Evolutionary conservation across 345 rosid species (phyloP).

Genomic region (Linum lewisii): DNA sequence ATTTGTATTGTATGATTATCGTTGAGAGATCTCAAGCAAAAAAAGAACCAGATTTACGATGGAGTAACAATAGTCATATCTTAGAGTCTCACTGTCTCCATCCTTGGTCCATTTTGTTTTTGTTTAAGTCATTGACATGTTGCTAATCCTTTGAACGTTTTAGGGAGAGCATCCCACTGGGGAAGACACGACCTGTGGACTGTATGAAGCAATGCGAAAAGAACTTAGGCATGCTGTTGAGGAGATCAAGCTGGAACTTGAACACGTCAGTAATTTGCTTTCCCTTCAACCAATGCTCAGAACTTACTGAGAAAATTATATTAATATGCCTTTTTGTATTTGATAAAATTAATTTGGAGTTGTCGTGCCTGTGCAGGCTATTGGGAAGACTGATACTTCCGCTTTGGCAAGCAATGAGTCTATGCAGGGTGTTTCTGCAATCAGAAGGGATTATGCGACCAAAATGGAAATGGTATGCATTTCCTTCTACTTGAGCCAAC

Average conservation of each 20-base stretch:
- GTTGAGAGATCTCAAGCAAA: neutral
- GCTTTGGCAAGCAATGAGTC: conserved; percentile 21
- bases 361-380: conserved; percentile 35
- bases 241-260: conserved; percentile 54
- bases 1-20: conserved; percentile 1
- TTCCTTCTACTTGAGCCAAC: conserved; percentile 1
- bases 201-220: conserved; percentile 54
- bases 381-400: conserved; percentile 34
- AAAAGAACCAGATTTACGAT: neutral
- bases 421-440: conserved; percentile 33
- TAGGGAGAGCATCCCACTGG: conserved; percentile 44
- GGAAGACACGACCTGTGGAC: conserved; percentile 33
- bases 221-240: conserved; percentile 70
- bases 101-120: neutral
- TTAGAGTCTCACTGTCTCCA: neutral
- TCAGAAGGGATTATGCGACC: conserved; percentile 39
- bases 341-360: conserved; percentile 13
- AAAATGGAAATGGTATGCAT: conserved; percentile 52
- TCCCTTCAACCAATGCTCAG: neutral
- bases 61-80: neutral
- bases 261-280: conserved; percentile 31
- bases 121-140: conserved; percentile 11
- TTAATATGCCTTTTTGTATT: conserved; percentile 1
- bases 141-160: conserved; percentile 7
- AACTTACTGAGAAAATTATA: neutral